Evolutionary conservation across 495 filamentous ascomycete species (phyloP), one percentile per base, ranked within the genome.

Genomic region (Aspergillus biplanus): DNA sequence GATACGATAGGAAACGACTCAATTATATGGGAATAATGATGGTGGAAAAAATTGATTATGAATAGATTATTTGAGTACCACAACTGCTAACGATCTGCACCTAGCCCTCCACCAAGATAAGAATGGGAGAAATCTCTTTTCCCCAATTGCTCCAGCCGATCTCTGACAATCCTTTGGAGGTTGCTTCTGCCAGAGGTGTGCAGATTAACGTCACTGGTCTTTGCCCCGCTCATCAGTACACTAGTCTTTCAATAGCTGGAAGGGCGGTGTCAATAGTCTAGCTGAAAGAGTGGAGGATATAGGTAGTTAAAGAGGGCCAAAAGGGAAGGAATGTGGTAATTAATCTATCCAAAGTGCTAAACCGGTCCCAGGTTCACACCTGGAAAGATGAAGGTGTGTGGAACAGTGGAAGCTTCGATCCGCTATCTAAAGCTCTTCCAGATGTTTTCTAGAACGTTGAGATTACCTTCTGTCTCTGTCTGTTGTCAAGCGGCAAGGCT

Each of bases 371-470:
- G 39, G 8, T 11, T 44, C 39, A 61, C 21, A 27, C 21, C 21
- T 27, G 21, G 21, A 35, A 27, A 53, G 49, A 34, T 37, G 34
- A 52, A 34, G 34, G 8, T 39, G 27, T 16, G 39, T 7, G 44
- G 50, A 48, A 44, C 59, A 46, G 63, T 64, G 58, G 66, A 71
- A 71, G 59, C 63, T 71, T 71, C 64, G 48, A 63, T 57, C 47
- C 49, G 56, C 44, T 58, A 59, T 58, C 58, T 61, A 63, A 42
- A 42, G 44, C 58, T 33, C 52, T 74, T 74, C 72, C 68, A 74
- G 58, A 58, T 62, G 64, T 66, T 61, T 74, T 74, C 72, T 74
- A 74, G 72, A 74, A 74, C 58, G 16, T 42, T 42, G 37, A 39
- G 39, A 37, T 34, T 42, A 46, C 35, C 34, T 53, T 32, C 57